Conservation (phyloP, 345 rosid genomes). For the Gossypium arboreum region DNA sequence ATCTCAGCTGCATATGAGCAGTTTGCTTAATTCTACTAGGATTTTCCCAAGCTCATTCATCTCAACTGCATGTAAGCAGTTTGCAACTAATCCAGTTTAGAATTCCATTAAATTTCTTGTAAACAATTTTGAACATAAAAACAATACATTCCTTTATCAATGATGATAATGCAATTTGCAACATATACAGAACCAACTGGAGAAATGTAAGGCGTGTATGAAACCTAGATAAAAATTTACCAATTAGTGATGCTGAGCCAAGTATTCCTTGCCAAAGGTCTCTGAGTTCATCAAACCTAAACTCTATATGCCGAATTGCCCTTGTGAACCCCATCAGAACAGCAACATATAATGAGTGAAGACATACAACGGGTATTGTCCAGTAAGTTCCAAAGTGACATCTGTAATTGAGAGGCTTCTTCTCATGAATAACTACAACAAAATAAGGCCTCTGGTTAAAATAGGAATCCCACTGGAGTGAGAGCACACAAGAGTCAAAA, state of each 20-base stretch:
- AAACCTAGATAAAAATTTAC: slow-evolving; percentile 34
- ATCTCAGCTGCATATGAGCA: neutral
- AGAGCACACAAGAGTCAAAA: neutral
- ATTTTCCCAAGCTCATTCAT: neutral
- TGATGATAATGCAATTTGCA: neutral
- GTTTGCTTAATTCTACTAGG: no score
- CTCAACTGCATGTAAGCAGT: neutral
- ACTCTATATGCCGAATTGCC: slow-evolving; percentile 73
- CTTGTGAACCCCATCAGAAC: slow-evolving; percentile 57
- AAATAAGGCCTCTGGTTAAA: slow-evolving; percentile 27
- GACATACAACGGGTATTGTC: slow-evolving; percentile 53
- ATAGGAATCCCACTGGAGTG: slow-evolving; percentile 1
- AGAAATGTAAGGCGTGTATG: neutral
- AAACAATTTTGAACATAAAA: neutral
- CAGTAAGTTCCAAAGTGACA: slow-evolving; percentile 64
- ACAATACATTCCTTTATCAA: neutral
- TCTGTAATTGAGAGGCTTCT: slow-evolving; percentile 49
- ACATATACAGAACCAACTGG: neutral
- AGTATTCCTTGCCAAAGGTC: slow-evolving; percentile 87
- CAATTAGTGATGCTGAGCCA: slow-evolving; percentile 56
- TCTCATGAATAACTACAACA: slow-evolving; percentile 55
- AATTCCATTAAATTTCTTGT: neutral
- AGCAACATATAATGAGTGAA: slow-evolving; percentile 57
- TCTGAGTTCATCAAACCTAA: slow-evolving; percentile 79
- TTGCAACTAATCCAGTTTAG: neutral